phyloP scores from a whole-genome alignment of 495 filamentous ascomycete genomes.

The Tuber magnatum region DNA sequence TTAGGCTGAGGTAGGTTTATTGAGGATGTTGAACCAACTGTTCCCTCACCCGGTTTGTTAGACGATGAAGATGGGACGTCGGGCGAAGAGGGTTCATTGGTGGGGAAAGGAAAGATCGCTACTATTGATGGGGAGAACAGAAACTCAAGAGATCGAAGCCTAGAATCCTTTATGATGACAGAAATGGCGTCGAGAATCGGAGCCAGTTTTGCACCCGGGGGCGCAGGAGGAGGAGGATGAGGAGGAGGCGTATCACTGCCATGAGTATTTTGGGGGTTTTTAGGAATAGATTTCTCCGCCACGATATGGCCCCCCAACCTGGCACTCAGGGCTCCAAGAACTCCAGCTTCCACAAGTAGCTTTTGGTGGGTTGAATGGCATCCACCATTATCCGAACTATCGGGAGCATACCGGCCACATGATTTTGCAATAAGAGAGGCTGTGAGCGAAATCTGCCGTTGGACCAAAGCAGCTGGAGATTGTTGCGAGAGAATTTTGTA shows the following conservation, averaged over 20 bases:
- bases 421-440: conserved; percentile 60
- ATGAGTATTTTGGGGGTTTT: conserved; percentile 42
- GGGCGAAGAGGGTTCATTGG: conserved; percentile 51
- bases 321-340: conserved; percentile 72
- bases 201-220: conserved; percentile 54
- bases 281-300: conserved; percentile 40
- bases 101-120: conserved; percentile 55
- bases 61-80: conserved; percentile 51
- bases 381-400: conserved; percentile 7
- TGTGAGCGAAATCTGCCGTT: conserved; percentile 62
- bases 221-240: conserved; percentile 54
- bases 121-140: conserved; percentile 69
- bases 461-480: conserved; percentile 47
- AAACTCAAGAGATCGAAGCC: conserved; percentile 67
- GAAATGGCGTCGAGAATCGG: conserved; percentile 73
- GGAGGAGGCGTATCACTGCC: conserved; percentile 48
- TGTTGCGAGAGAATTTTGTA: conserved; percentile 58
- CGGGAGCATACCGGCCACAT: conserved; percentile 29
- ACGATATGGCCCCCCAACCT: conserved; percentile 62
- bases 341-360: conserved; percentile 58
- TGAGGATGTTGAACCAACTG: conserved; percentile 37
- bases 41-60: conserved; percentile 36
- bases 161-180: conserved; percentile 70
- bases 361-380: conserved; percentile 59
- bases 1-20: conserved; percentile 41